Evolutionary conservation across 768 basidiomycete species (phyloP).

Genomic region (Lactarius deliciosus): DNA sequence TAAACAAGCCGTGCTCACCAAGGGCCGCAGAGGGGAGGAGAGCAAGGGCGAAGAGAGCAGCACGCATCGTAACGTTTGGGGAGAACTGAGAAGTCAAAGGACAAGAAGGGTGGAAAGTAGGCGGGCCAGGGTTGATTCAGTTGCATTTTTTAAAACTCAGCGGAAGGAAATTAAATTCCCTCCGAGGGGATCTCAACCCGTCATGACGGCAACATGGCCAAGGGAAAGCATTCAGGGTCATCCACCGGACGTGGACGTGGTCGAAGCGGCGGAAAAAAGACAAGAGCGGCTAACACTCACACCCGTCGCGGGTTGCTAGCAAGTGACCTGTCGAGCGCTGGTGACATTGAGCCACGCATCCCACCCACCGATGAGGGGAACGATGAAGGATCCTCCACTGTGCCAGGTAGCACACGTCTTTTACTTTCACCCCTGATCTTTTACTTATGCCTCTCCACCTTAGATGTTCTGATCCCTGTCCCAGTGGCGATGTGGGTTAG

Average conservation of each 20-base stretch:
- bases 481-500: conserved; percentile 97
- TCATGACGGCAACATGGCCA: conserved; percentile 21
- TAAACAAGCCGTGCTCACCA: conserved; percentile 25
- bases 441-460: background rate
- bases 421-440: background rate
- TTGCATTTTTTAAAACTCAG: conserved; percentile 25
- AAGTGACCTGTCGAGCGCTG: conserved; percentile 30
- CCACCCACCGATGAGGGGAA: conserved; percentile 7
- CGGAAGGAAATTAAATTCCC: background rate
- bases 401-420: background rate
- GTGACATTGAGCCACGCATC: conserved; percentile 30
- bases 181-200: conserved; percentile 1
- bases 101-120: background rate
- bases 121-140: background rate
- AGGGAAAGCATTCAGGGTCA: conserved; percentile 9
- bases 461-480: conserved; percentile 42
- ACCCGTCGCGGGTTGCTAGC: conserved; percentile 10
- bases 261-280: conserved; percentile 1
- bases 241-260: conserved; percentile 12
- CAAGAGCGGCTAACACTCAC: conserved; percentile 7
- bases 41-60: conserved; percentile 32
- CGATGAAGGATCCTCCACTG: conserved; percentile 8
- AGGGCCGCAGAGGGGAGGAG: conserved; percentile 33
- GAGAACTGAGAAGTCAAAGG: conserved; percentile 12
- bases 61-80: conserved; percentile 34